Percentiles rank a stretch among this genome's conserved stretches.
Conservation (phyloP, 495 filamentous ascomycete species). For the Penicillium atrosanguineum region DNA sequence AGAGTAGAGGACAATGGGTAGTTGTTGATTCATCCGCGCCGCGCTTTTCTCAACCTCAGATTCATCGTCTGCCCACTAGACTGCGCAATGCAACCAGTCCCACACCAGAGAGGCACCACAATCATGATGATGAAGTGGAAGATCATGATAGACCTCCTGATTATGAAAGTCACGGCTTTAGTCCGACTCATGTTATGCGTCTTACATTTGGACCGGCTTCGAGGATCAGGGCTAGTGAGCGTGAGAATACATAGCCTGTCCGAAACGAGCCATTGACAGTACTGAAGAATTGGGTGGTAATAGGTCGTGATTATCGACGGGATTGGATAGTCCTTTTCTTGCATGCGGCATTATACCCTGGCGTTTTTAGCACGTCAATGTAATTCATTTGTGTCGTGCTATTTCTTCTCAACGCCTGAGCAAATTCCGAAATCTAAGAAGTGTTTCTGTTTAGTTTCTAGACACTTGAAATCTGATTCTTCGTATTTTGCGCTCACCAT, state of each 20-base stretch:
- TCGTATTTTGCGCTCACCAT: too few relatives aligned
- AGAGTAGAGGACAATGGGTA: conserved; percentile 12
- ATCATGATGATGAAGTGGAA: background rate
- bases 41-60: background rate
- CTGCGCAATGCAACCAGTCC: background rate
- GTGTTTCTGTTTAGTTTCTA: too few relatives aligned
- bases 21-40: background rate
- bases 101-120: background rate
- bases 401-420: background rate
- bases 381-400: background rate
- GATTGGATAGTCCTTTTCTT: background rate
- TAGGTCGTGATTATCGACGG: background rate
- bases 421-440: too few relatives aligned
- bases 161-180: conserved; percentile 19
- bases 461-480: too few relatives aligned
- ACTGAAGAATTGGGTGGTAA: background rate
- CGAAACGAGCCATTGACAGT: background rate
- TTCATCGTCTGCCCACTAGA: background rate
- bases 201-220: conserved; percentile 1
- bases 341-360: background rate
- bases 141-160: conserved; percentile 3
- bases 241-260: background rate
- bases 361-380: background rate
- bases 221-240: conserved; percentile 5
- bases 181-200: conserved; percentile 7